Conservation (phyloP, 768 basidiomycete genomes). For the Albatrellus ellisii region DNA sequence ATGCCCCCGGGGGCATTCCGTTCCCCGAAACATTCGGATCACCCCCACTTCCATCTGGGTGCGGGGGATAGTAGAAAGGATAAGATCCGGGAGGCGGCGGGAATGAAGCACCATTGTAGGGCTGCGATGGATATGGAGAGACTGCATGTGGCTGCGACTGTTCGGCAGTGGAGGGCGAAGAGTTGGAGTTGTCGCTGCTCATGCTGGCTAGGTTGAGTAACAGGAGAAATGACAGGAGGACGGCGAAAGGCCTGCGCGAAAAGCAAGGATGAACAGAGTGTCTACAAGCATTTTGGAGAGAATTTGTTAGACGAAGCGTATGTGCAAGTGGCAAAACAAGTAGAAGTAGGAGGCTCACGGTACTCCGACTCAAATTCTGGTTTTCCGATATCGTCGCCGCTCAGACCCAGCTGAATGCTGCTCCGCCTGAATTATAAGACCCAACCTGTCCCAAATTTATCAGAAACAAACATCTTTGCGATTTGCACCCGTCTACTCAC, state of each 20-base stretch:
- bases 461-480: background rate
- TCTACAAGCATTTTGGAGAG: background rate
- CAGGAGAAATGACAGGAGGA: background rate
- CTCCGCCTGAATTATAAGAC: conserved; percentile 13
- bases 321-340: background rate
- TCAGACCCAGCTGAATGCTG: conserved; percentile 11
- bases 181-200: conserved; percentile 13
- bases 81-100: conserved; percentile 11
- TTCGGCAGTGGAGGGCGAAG: conserved; percentile 4
- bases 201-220: conserved; percentile 3
- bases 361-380: conserved; percentile 11
- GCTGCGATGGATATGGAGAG: conserved; percentile 11
- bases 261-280: background rate
- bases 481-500: background rate
- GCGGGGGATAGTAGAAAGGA: conserved; percentile 13
- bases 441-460: background rate
- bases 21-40: conserved; percentile 5
- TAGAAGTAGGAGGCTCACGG: conserved; percentile 8
- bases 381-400: conserved; percentile 16
- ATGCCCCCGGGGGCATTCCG: conserved; percentile 7
- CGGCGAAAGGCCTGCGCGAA: background rate
- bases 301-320: background rate
- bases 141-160: conserved; percentile 7
- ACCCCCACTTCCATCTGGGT: conserved; percentile 10
- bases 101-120: conserved; percentile 6